Conservation (phyloP, 192 early-diverging fungal species). For the Linnemannia elongata region DNA sequence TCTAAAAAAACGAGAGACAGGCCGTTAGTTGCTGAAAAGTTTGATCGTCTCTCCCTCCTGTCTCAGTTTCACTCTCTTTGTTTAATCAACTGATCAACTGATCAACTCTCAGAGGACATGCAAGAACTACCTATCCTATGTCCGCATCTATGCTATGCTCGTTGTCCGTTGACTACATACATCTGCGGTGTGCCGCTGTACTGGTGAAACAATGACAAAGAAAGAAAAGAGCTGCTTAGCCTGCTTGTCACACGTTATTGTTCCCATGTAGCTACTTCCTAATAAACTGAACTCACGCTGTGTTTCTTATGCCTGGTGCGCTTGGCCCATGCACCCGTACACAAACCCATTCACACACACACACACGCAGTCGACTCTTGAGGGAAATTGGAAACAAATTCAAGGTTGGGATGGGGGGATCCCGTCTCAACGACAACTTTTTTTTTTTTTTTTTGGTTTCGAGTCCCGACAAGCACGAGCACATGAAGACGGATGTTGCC, state of each 20-base stretch:
- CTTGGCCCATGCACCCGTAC: neutral
- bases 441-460: neutral
- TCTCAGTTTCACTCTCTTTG: neutral
- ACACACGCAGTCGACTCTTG: neutral
- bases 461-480: conserved; percentile 6
- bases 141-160: neutral
- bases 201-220: neutral
- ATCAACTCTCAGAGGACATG: neutral
- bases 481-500: neutral
- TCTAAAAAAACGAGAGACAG: too few relatives aligned
- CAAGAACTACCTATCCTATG: neutral
- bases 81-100: neutral
- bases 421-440: neutral
- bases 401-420: neutral
- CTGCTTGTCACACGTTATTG: neutral
- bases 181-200: neutral
- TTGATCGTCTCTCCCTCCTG: neutral
- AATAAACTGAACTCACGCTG: neutral
- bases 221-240: neutral
- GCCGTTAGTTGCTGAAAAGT: neutral
- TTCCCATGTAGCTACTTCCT: neutral
- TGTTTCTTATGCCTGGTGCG: too few relatives aligned
- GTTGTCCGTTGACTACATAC: neutral
- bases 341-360: neutral
- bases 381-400: neutral